Evolutionary conservation across 257 asterid species (phyloP).

Genomic region (Fraxinus quadrangulata): DNA sequence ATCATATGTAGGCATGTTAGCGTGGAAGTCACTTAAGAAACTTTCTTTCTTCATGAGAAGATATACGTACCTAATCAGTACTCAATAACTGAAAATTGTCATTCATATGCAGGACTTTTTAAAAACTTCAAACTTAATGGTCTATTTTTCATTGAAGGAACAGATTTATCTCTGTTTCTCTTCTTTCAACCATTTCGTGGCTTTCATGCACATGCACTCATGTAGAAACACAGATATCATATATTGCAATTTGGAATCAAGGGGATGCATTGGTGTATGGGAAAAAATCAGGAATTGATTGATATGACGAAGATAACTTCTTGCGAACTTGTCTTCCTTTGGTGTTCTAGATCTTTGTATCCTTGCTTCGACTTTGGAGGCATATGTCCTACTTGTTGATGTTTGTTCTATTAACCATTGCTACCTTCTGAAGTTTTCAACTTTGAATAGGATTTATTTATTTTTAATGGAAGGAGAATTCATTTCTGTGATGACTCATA

Average conservation of each 20-base stretch:
- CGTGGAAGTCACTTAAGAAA: not conserved
- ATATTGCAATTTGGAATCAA: not conserved
- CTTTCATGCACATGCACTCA: not conserved
- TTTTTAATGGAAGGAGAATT: not conserved
- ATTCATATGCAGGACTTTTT: not conserved
- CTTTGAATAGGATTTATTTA: not conserved
- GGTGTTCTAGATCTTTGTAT: not conserved
- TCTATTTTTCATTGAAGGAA: not conserved
- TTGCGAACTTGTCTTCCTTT: not conserved
- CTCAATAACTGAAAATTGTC: not conserved
- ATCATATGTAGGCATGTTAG: not conserved
- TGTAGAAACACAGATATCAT: not conserved
- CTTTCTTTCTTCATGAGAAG: not conserved
- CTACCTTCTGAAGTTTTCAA: not conserved
- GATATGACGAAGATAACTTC: not conserved
- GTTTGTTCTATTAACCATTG: not conserved
- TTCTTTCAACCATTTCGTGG: not conserved
- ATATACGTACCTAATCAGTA: no score
- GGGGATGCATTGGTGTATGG: not conserved
- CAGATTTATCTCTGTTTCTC: not conserved
- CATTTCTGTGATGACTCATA: not conserved
- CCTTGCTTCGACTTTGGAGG: not conserved
- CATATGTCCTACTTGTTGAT: not conserved
- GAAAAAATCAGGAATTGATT: not conserved
- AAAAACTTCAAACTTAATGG: not conserved